Percentiles rank a stretch among this genome's conserved stretches.
These are phyloP conservation scores for Phytophthora boehmeriae DNA, from an alignment of 352 stramenopile genomes.

Conservation along the genomic window DNA sequence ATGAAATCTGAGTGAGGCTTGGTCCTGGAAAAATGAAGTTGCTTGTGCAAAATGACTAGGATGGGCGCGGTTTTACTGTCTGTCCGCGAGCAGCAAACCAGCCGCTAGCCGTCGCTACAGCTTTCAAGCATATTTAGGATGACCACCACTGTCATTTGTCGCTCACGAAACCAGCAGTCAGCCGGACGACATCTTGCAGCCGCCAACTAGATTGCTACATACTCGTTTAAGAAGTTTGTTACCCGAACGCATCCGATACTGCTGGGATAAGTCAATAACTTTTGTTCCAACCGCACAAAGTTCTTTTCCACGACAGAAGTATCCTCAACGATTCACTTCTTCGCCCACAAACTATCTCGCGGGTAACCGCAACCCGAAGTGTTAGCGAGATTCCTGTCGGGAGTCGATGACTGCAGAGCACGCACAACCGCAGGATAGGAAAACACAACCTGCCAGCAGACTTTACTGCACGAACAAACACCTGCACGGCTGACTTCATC, in stretches of 20 bases:
- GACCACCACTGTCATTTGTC: neutral
- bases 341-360: too few relatives aligned
- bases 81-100: neutral
- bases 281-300: too few relatives aligned
- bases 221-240: too few relatives aligned
- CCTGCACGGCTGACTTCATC: neutral
- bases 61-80: slow-evolving; percentile 1
- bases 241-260: too few relatives aligned
- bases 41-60: neutral
- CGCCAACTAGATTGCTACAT: too few relatives aligned
- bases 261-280: too few relatives aligned
- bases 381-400: slow-evolving; percentile 1
- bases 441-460: slow-evolving; percentile 13
- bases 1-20: slow-evolving; percentile 9
- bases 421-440: slow-evolving; percentile 8
- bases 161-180: too few relatives aligned
- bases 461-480: slow-evolving; percentile 3
- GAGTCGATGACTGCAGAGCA: neutral
- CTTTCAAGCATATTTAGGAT: neutral
- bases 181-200: too few relatives aligned
- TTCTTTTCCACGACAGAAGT: too few relatives aligned
- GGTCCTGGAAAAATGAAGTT: neutral
- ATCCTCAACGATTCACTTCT: too few relatives aligned
- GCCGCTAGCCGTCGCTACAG: neutral
- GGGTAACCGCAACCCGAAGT: too few relatives aligned